These are phyloP conservation scores for Rubus parviflorus DNA, from an alignment of 306 rosid species.

Conservation along the genomic window DNA sequence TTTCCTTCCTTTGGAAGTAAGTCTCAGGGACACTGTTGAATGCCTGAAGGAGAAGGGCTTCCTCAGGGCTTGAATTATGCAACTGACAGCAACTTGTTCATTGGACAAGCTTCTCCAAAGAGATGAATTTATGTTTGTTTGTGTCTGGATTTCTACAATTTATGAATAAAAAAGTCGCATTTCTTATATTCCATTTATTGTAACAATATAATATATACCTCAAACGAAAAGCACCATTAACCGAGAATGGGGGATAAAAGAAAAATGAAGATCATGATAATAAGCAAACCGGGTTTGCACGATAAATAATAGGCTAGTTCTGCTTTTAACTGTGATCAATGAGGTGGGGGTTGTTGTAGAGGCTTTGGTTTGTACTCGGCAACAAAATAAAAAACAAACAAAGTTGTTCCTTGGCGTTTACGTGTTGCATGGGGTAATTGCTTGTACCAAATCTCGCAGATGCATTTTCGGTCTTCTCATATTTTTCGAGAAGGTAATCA, in stretches of 20 bases:
- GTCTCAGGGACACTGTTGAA: slow-evolving; percentile 23
- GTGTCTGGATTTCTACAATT: neutral
- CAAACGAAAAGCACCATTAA: too few species aligned
- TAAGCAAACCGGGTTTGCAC: neutral
- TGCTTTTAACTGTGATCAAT: too few species aligned
- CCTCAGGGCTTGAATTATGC: neutral
- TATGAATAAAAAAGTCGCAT: neutral
- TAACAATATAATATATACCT: neutral
- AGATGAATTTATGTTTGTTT: neutral
- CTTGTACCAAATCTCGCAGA: too few species aligned
- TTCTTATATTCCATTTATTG: neutral
- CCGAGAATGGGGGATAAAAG: too few species aligned
- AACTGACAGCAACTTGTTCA: neutral
- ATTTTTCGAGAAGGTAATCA: too few species aligned
- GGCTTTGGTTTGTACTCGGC: neutral
- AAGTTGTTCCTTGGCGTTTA: too few species aligned
- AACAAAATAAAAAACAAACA: too few species aligned
- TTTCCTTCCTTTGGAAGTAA: slow-evolving; percentile 25
- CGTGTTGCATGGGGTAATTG: too few species aligned
- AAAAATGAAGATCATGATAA: too few species aligned
- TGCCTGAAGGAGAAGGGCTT: slow-evolving; percentile 25
- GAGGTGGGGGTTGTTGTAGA: too few species aligned
- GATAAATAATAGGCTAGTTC: neutral
- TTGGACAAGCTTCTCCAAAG: neutral
- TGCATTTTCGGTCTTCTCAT: too few species aligned